Base-by-base conservation (phyloP, 1,284 basidiomycete species). In the Rhizoctonia solani region DNA sequence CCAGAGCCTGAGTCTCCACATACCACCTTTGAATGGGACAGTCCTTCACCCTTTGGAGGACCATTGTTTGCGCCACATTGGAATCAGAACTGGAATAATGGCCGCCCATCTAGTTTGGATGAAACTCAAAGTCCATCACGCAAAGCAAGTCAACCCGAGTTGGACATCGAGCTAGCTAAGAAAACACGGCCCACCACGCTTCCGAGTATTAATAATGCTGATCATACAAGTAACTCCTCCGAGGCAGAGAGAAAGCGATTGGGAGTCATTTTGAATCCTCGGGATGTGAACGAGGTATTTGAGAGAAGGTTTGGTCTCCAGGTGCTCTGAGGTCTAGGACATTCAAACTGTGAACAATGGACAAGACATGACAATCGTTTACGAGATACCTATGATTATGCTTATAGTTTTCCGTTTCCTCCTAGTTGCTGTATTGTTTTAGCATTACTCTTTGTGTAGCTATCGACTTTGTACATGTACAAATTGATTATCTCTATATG, bases 161-260 rank as follows among this genome's bases (percentile, higher is more conserved):
- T 63, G 23, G 59, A 63, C n/a, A 53, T 63, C 19, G 59, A 63
- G 49, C 49, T 63, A 8, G 59, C 59, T n/a, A 47, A 47, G 32
- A 63, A 63, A 25, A 46, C 47, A 25, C 37, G 59, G 37, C 59
- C 59, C 14, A 47, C 59, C 3, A 63, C 59, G 2, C 9, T 47
- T 1, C 34, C 34, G 47, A 39, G 23, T 21, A 44, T 19, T 16
- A 27, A n/a, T n/a, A 47, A 25, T 25, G 14, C 47, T 6, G 34
- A 44, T 16, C 30, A 8, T 21, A 30, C 27, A 21, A 44, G 19
- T 16, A 16, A 44, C 32, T 34, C 11, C 4, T 5, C 41, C 19
- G 14, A 21, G 41, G 5, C 41, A 13, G 29, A 32, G 14, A 50
- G 23, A 34, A 63, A 63, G 49, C 32, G 47, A 1, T 16, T 63